Evolutionary conservation across 75 land plant species (phyloP).

Genomic region (Larix kaempferi): DNA sequence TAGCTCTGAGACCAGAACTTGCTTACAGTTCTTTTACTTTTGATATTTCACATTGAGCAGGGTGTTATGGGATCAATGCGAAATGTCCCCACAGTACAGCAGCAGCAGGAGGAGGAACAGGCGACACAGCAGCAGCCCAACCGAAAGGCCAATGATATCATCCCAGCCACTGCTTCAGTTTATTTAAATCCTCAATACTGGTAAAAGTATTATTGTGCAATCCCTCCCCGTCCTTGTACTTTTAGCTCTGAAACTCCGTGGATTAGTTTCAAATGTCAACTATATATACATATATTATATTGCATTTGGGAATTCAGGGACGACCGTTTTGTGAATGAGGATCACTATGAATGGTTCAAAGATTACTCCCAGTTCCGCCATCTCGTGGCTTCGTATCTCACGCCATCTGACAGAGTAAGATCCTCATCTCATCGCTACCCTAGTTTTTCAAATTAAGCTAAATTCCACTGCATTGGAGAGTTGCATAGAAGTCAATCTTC

Average conservation of each 20-base stretch:
- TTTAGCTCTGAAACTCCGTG: not conserved
- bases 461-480: not conserved
- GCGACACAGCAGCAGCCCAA: not conserved
- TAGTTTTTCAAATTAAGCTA: not conserved
- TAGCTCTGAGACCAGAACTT: not conserved
- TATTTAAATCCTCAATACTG: constrained; percentile 3
- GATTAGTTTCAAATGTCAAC: too few species aligned
- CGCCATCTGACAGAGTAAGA: constrained; percentile 45
- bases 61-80: constrained; percentile 1
- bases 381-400: constrained; percentile 49
- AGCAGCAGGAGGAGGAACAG: not conserved
- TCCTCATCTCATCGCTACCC: not conserved
- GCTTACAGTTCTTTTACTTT: too few species aligned
- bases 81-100: not conserved
- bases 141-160: not conserved
- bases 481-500: not conserved
- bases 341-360: constrained; percentile 95
- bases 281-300: not conserved
- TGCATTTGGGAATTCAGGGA: constrained; percentile 46
- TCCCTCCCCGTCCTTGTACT: not conserved
- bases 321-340: constrained; percentile 68
- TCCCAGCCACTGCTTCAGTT: constrained; percentile 1
- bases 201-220: not conserved
- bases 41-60: too few species aligned
- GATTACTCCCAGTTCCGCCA: constrained; percentile 91